Evolutionary conservation across 1,284 basidiomycete genomes (phyloP), one percentile per base, ranked within the genome.

Genomic region (Boletus sp.): DNA sequence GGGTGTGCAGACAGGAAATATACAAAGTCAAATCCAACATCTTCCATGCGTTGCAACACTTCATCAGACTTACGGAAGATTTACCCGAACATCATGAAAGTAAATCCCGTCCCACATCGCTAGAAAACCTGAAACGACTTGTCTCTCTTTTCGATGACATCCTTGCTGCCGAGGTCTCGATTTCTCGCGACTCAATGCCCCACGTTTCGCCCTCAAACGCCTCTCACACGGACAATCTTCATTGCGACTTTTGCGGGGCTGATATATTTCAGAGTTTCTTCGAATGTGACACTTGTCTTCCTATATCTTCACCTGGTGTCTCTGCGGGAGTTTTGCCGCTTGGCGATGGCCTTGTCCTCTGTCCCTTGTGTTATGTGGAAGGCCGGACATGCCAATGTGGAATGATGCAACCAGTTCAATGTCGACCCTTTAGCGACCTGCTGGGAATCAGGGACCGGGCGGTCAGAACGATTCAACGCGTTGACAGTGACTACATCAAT

Each of bases 251-350:
- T 61, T 90, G 87, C 56, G 81, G 79, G 12, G 77, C 76, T 2
- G 87, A 90, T 57, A 78, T 90, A 48, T 90, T 89, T 56, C 81
- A 87, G 55, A 82, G 82, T 51, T 88, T 82, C 60, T 85, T 90
- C 53, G 81, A 84, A 59, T 90, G 87, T 58, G 56, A 60, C 6
- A 47, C 56, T 0, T 84, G 83, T 43, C 52, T 54, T 52, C 52
- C 58, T 16, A 26, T 46, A 9, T 42, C 53, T 22, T 49, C 60
- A 27, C 46, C 54, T 16, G 23, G 23, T 26, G 32, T 45, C 22
- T 56, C 53, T 13, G 41, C 33, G n/a, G 47, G 44, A 16, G 49
- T 61, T 41, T 25, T 67, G 16, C 54, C 55, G 12, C 57, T 61
- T 30, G 75, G 70, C 3, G 72, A 73, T 52, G 75, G 74, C n/a